Percentiles rank a stretch among this genome's conserved stretches.
Conservation (phyloP, 805 yeast genomes). For the Metschnikowia orientalis region DNA sequence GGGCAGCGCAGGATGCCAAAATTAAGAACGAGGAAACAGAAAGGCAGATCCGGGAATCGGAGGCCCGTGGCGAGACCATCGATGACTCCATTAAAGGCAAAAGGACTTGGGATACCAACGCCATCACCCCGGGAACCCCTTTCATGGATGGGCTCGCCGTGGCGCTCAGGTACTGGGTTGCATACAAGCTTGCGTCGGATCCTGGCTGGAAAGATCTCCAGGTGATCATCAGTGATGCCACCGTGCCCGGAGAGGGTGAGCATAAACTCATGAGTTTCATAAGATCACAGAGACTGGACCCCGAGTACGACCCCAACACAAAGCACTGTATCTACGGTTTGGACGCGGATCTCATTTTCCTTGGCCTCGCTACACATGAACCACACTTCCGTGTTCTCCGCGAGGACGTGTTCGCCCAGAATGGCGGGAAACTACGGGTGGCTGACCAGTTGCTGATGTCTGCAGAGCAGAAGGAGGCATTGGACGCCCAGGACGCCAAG, state of each 20-base stretch:
- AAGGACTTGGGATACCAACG: conserved; percentile 90
- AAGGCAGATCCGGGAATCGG: conserved; percentile 53
- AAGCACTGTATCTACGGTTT: conserved; percentile 95
- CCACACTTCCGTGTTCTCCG: conserved; percentile 92
- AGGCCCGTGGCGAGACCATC: conserved; percentile 64
- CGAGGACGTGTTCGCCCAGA: conserved; percentile 91
- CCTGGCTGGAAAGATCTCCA: conserved; percentile 92
- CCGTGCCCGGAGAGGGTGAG: conserved; percentile 99
- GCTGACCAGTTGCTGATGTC: conserved; percentile 54
- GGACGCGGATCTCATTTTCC: conserved; percentile 95
- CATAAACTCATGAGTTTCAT: conserved; percentile 97
- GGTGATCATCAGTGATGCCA: conserved; percentile 89
- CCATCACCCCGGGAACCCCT: conserved; percentile 98
- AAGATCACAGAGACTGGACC: conserved; percentile 82
- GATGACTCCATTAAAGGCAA: conserved; percentile 72
- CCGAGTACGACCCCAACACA: conserved; percentile 87
- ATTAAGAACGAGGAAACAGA: conserved; percentile 70
- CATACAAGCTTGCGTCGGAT: conserved; percentile 79
- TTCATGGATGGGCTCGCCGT: conserved; percentile 88
- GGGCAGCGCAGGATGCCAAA: conserved; percentile 87
- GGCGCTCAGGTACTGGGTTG: conserved; percentile 86
- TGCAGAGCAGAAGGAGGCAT: conserved; percentile 47
- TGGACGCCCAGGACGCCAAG: conserved; percentile 43
- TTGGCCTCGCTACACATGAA: conserved; percentile 96
- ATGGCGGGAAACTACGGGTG: conserved; percentile 44